These are phyloP conservation scores for Candida anutae DNA, from an alignment of 1,139 yeast genomes.

Conservation along the genomic window DNA sequence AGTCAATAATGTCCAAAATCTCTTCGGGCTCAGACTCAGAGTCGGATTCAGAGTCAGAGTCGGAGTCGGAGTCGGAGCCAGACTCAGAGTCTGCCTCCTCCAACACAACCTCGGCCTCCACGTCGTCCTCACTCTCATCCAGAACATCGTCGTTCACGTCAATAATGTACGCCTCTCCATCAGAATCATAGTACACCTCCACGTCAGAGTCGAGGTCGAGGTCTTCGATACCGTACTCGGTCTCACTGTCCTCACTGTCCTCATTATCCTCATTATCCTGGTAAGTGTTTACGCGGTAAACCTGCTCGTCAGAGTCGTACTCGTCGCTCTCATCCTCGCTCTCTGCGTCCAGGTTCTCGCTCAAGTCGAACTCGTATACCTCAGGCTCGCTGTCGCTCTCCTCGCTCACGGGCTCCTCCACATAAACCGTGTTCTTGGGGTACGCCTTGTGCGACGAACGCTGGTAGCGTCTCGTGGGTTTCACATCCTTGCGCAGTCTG, in stretches of 20 bases:
- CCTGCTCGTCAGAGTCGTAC: slow-evolving; percentile 4
- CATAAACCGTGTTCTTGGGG: slow-evolving; percentile 23
- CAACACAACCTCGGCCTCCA: slow-evolving; percentile 25
- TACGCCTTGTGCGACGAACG: slow-evolving; percentile 20
- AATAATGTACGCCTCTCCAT: slow-evolving; percentile 11
- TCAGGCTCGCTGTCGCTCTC: slow-evolving; percentile 4
- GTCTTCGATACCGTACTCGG: slow-evolving; percentile 9
- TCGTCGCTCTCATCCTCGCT: slow-evolving; percentile 2
- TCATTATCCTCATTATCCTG: slow-evolving; percentile 19
- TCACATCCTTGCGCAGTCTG: slow-evolving; percentile 5
- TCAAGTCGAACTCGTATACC: slow-evolving; percentile 16
- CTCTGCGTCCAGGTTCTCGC: slow-evolving; percentile 11
- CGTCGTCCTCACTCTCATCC: slow-evolving; percentile 27
- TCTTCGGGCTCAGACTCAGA: slow-evolving; percentile 23
- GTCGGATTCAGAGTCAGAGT: slow-evolving; percentile 9
- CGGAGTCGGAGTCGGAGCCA: slow-evolving; percentile 9
- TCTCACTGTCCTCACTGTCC: slow-evolving; percentile 9
- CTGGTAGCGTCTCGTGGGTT: slow-evolving; percentile 1
- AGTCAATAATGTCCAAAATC: slow-evolving; percentile 25
- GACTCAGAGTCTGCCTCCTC: slow-evolving; percentile 24
- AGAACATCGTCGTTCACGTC: slow-evolving; percentile 35
- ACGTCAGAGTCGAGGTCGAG: slow-evolving; percentile 4
- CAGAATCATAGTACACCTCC: slow-evolving; percentile 4
- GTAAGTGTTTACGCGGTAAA: too few species aligned
- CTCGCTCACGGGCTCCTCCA: slow-evolving; percentile 33